Evolutionary conservation across 768 basidiomycete species (phyloP).

Genomic region (Mycena haematopus): DNA sequence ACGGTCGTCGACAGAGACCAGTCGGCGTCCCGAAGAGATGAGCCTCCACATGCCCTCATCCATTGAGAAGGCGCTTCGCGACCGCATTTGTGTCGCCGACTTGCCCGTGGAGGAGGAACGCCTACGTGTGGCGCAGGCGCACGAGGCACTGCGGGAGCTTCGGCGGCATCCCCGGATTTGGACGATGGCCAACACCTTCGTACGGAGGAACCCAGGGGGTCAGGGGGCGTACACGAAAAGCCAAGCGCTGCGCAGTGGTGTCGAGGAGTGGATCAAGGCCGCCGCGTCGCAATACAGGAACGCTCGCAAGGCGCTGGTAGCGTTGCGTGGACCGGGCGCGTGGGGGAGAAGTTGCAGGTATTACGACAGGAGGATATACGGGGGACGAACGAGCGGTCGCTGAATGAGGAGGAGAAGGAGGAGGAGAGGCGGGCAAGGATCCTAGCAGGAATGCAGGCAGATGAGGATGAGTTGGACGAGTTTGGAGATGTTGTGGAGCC

Average conservation of each 20-base stretch:
- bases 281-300: constrained; percentile 4
- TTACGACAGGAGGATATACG: constrained; percentile 22
- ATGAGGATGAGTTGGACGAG: not conserved
- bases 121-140: constrained; percentile 30
- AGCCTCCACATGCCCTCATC: constrained; percentile 30
- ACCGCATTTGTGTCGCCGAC: constrained; percentile 17
- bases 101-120: constrained; percentile 29
- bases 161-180: constrained; percentile 28
- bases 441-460: constrained; percentile 9
- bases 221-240: constrained; percentile 12
- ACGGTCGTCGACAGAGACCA: not conserved
- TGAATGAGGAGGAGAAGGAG: constrained; percentile 32
- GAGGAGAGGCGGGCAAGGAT: constrained; percentile 11
- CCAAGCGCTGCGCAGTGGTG: constrained; percentile 12
- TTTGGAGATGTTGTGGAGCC: not conserved
- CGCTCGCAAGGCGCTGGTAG: constrained; percentile 9
- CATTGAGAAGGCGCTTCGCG: constrained; percentile 5
- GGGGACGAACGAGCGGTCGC: constrained; percentile 19
- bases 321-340: constrained; percentile 20
- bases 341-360: constrained; percentile 17
- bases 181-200: constrained; percentile 26
- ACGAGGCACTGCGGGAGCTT: constrained; percentile 28
- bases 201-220: constrained; percentile 4
- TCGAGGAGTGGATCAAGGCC: constrained; percentile 13
- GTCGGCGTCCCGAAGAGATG: constrained; percentile 12